Evolutionary conservation across 2,329 filamentous ascomycete species (phyloP), one percentile per base, ranked within the genome.

Genomic region (Neonectria punicea): DNA sequence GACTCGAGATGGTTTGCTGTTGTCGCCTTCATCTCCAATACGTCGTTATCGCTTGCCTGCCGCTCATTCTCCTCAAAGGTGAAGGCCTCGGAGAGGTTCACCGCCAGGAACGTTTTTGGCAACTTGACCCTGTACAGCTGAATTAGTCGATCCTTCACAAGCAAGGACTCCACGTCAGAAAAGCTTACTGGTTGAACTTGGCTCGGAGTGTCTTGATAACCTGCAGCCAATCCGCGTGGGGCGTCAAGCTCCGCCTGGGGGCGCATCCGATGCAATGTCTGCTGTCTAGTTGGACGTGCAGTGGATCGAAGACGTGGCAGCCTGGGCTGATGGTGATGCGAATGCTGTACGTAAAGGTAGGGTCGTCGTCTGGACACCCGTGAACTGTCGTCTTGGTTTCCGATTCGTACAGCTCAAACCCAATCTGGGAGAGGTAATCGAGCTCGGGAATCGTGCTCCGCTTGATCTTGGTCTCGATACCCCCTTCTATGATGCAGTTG

Each of bases 401-500:
- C 16, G 93, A 95, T 79, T 99, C 96, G 80, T 99, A 99, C 30
- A 99, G 86, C 82, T 99, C 96, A 72, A 99, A 99, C 79, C 93
- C 97, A 76, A 99, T 98, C 77, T 98, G 96, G 8, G 93, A 97
- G 30, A 99, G 89, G 77, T 99, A 99, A 79, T 99, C 96, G 36
- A 99, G 89, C 80, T 99, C 96, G 0, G 96, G 96, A 69, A 99
- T 99, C 44, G 93, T 94, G 74, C 93, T 94, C 41, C 97, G 92
- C 73, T 93, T 92, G 76, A 99, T 98, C 83, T 99, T 99, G 25
- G 95, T 98, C 76, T 97, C 92, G 70, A 99, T 93, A 32, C 96
- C 97, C 66, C 97, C 96, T 79, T 99, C 96, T 28, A 99, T 87
- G 72, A 99, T 98, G 78, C 95, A 98, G 79, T 99, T 99, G 63